Conservation (phyloP, 257 asterid genomes). For the Rubia yunnanensis region DNA sequence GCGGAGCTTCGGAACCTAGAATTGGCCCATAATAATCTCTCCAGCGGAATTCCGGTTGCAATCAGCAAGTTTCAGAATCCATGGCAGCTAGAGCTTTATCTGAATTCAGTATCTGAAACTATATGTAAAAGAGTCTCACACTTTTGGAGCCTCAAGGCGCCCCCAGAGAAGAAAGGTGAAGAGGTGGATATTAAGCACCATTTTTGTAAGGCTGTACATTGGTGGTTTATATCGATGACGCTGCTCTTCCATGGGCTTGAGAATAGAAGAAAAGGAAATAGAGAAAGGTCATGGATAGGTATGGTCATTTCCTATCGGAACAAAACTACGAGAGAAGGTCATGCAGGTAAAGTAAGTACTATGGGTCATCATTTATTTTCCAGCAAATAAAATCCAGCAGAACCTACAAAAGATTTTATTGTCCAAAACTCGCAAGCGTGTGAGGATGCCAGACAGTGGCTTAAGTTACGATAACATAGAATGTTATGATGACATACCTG, state of each 20-base stretch:
- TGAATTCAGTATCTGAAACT: conserved; percentile 35
- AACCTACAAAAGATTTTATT: conserved; percentile 46
- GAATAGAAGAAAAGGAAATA: conserved; percentile 6
- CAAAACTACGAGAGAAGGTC: background rate
- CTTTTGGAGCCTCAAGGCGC: conserved; percentile 42
- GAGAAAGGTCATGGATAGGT: too few species aligned
- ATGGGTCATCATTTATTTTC: conserved; percentile 90
- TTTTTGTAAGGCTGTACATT: conserved; percentile 71
- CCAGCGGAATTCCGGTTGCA: conserved; percentile 59
- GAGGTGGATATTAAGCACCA: conserved; percentile 63
- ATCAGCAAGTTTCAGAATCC: conserved; percentile 51
- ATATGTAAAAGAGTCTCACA: conserved; percentile 43
- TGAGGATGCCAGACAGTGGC: too few species aligned
- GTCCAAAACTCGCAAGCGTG: too few species aligned
- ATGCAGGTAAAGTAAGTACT: conserved; percentile 43
- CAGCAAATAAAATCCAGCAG: conserved; percentile 85
- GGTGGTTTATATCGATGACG: conserved; percentile 94
- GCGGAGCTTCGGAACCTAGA: conserved; percentile 44
- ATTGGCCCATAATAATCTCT: conserved; percentile 37
- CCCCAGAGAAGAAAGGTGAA: conserved; percentile 56
- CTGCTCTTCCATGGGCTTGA: conserved; percentile 99
- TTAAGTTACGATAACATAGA: too few species aligned
- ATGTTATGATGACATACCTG: conserved; percentile 32
- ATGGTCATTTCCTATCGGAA: background rate
- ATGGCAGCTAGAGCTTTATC: conserved; percentile 66